phyloP scores from a whole-genome alignment of 768 basidiomycete genomes.

The Termitomyces sp. region DNA sequence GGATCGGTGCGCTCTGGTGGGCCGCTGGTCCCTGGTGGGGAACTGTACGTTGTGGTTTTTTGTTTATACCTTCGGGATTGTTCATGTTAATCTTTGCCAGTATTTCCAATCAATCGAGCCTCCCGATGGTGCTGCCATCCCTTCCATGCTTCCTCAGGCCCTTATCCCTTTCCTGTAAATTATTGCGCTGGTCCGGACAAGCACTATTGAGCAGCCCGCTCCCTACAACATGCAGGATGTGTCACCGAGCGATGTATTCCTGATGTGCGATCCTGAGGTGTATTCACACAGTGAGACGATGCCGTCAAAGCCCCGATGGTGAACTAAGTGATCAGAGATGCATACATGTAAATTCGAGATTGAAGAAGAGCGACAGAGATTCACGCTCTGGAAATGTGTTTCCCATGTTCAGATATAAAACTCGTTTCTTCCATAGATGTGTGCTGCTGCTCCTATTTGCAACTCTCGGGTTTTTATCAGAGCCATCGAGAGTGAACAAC shows the following conservation, averaged over 20 bases:
- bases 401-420: no score
- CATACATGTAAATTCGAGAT: no score
- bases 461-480: no score
- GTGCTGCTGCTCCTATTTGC: no score
- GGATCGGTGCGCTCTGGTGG: constrained; percentile 53
- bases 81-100: constrained; percentile 19
- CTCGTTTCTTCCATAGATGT: no score
- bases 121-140: constrained; percentile 47
- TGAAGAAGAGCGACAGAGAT: no score
- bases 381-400: no score
- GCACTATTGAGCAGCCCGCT: background rate
- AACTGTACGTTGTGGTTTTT: constrained; percentile 28
- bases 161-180: constrained; percentile 47
- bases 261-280: background rate
- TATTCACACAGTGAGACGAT: background rate
- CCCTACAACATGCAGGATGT: background rate
- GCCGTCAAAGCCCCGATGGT: background rate
- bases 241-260: background rate
- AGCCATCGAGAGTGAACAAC: no score
- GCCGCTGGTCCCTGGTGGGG: constrained; percentile 63
- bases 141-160: constrained; percentile 50
- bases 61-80: background rate
- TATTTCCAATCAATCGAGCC: constrained; percentile 63
- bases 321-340: no score
- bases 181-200: background rate